Evolutionary conservation across 148 eudicot species (phyloP), one percentile per base, ranked within the genome.

Genomic region (Drosera capensis): DNA sequence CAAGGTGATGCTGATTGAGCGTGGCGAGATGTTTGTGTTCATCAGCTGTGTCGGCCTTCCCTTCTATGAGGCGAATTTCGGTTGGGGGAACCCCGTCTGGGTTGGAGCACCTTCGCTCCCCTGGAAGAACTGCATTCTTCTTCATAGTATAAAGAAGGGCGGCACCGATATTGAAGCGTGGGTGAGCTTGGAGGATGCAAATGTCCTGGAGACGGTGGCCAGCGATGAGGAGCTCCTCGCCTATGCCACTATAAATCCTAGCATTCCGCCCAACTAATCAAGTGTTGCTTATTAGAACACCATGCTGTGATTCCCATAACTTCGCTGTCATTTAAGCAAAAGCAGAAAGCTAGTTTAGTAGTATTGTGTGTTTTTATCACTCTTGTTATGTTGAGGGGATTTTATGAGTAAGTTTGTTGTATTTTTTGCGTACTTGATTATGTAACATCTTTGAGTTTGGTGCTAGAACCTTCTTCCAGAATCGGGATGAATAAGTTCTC

Each of bases 171-270:
- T n/a, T n/a, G n/a, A 1, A 34, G 38, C 11, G 38, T 2, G 14
- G 38, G 13, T 34, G 38, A 34, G 38, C 14, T 34, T 34, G 2
- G 9, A 11, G 38, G 38, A 34, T 11, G 31, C 5, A 11, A 15
- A 34, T 9, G 51, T 50, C 6, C 64, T 71, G 77, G 49, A 41
- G 0, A 47, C 37, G 18, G 61, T 75, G 45, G 59, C 70, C 58
- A 46, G 41, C 51, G 45, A 54, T 2, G 3, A 16, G 2, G 60
- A 52, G 31, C 52, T 72, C 40, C 67, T 46, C 15, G 15, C n/a
- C 1, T 55, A 48, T 34, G 49, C 56, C 23, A 23, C 22, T 8
- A 9, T 50, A 28, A 58, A 58, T 43, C 63, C 63, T 1, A 23
- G 37, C 36, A 11, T 34, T 34, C 38, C 38, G 2, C 38, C n/a